Base-by-base conservation (phyloP, 2,329 filamentous ascomycete species). In the Aspergillus tamarii region DNA sequence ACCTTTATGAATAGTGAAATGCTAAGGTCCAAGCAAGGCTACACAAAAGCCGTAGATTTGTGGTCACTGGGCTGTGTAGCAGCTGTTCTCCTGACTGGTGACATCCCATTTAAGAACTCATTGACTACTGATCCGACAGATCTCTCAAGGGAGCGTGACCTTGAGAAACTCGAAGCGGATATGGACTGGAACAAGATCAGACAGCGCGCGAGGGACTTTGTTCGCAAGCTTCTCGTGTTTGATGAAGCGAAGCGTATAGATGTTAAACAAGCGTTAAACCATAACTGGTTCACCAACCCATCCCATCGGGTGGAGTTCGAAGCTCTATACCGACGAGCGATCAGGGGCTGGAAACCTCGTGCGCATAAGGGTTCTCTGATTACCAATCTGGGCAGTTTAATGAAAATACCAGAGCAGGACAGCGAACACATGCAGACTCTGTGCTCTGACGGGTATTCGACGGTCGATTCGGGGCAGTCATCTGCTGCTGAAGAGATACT, bases 21-120 rank as follows among this genome's bases (percentile, higher is more conserved):
- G 9, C 59, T 67, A 23, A 34, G 63, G 57, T 34, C 61, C 12
- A 50, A 57, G 66, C 61, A 70, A 41, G 84, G 85, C 3, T 89
- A 89, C 71, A 86, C 84, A 32, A 83, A 84, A 69, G 81, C 84
- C 11, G 80, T 88, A 10, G 87, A 89, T 67, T 81, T 89, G 73
- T 89, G 87, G 87, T 86, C 87, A 0, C 69, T 89, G n/a, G 87
- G 87, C 7, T 82, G 81, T 54, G 78, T 89, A 3, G 79, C 85
- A 2, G 81, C 80, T 10, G 77, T 83, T 10, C 72, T 89, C 16
- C 76, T 89, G 19, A 83, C 82, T 0, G 84, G 84, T 16, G 77
- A 83, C 11, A 74, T 78, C 3, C 74, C 85, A 3, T 87, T 87
- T 64, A 76, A 72, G 19, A 74, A 78, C 53, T 72, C 77, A 59